Percentiles rank a stretch among this genome's conserved stretches.
Conservation (phyloP, 2,329 filamentous ascomycete genomes). For the Colletotrichum sp. region DNA sequence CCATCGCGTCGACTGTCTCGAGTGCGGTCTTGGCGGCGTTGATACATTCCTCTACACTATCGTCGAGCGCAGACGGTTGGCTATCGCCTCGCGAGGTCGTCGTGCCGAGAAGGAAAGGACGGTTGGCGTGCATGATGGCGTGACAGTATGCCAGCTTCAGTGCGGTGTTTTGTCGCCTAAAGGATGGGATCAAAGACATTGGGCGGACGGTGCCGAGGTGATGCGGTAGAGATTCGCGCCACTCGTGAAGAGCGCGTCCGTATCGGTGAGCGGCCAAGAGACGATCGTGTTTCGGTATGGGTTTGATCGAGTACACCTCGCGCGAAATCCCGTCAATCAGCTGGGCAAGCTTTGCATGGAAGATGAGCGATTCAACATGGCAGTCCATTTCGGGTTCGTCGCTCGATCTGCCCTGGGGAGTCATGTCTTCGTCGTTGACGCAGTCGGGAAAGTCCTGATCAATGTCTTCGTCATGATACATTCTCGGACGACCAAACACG, state of each 20-base stretch:
- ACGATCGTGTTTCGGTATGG: conserved; percentile 36
- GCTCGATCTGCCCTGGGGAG: conserved; percentile 35
- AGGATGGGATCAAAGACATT: conserved; percentile 48
- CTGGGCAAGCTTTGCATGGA: conserved; percentile 46
- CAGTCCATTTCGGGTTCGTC: conserved; percentile 43
- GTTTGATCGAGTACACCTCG: conserved; percentile 43
- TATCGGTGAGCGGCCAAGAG: conserved; percentile 41
- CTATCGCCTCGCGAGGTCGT: conserved; percentile 36
- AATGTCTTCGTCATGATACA: conserved; percentile 68
- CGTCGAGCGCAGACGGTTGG: conserved; percentile 43
- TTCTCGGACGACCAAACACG: conserved; percentile 64
- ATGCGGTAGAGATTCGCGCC: conserved; percentile 44
- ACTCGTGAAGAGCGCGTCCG: conserved; percentile 41
- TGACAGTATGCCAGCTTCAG: conserved; percentile 60
- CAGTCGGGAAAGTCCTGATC: conserved; percentile 63
- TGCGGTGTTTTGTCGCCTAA: conserved; percentile 55
- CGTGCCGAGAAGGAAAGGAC: conserved; percentile 53
- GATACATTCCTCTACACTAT: conserved; percentile 46
- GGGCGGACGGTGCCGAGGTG: conserved; percentile 49
- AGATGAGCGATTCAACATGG: conserved; percentile 52
- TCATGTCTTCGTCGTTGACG: conserved; percentile 63
- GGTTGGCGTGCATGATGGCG: conserved; percentile 60
- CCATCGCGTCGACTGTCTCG: conserved; percentile 46
- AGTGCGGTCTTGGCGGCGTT: conserved; percentile 50
- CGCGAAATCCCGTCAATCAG: conserved; percentile 44